A percentile compares a stretch with the other conserved stretches of the same genome.
phyloP scores from a whole-genome alignment of 305 asterid genomes.

The Fraxinus nigra region DNA sequence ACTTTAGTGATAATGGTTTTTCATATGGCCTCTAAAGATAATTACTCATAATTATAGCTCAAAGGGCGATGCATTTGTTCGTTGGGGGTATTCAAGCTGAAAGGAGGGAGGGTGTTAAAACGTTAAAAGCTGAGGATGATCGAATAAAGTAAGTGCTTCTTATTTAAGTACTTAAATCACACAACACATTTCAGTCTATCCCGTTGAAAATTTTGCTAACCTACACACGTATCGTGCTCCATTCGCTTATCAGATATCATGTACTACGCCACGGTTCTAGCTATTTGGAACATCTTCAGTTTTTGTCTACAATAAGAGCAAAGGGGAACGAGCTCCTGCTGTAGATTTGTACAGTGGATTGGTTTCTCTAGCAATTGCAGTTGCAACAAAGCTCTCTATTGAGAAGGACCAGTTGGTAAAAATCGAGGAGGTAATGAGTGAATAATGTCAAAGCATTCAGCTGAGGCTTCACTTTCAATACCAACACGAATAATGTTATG shows the following conservation, averaged over 20 bases:
- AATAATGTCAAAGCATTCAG: not conserved
- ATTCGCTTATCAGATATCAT: constrained; percentile 45
- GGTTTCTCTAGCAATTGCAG: constrained; percentile 89
- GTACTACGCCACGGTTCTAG: constrained; percentile 95
- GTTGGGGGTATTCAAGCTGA: constrained; percentile 63
- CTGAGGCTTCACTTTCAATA: not conserved
- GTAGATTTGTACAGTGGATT: constrained; percentile 76
- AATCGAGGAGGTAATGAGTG: constrained; percentile 55
- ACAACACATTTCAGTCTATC: not conserved
- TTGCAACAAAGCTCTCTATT: constrained; percentile 83
- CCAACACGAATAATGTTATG: not conserved
- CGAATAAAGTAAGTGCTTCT: constrained; percentile 58
- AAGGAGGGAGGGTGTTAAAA: constrained; percentile 66
- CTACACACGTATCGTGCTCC: not conserved
- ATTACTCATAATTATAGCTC: constrained; percentile 13
- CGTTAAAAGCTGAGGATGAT: constrained; percentile 60
- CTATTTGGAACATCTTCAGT: constrained; percentile 82
- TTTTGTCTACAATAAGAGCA: constrained; percentile 59
- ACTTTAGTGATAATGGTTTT: not conserved
- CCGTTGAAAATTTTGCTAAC: not conserved
- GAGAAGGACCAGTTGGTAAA: constrained; percentile 66
- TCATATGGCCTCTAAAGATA: not conserved
- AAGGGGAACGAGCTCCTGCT: constrained; percentile 58
- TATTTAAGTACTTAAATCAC: not conserved
- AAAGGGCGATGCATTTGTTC: constrained; percentile 87